Evolutionary conservation across 1,284 basidiomycete species (phyloP), one percentile per base, ranked within the genome.

Genomic region (Macrocystidia cucumis): DNA sequence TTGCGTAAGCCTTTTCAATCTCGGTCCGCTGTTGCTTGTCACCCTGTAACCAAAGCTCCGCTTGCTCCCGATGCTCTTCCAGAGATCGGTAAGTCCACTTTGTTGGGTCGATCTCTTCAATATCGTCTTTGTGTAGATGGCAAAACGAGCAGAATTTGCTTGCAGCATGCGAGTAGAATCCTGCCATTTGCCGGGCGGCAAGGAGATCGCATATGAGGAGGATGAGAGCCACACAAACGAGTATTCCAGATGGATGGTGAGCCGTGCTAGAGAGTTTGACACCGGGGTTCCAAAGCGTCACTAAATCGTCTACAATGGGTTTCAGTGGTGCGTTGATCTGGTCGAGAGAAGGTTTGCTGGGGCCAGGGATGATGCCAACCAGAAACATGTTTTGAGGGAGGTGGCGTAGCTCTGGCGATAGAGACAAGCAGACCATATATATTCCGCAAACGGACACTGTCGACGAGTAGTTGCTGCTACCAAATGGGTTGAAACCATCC

Each of bases 241-340:
- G 42, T 2, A 49, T 37, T 0, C 61, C 59, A 5, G 29, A 16
- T 0, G 39, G 32, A 38, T 52, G 39, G 2, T 16, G 21, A 1
- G 25, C 6, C 0, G 51, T 62, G 11, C 35, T 27, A 0, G 29
- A 37, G 6, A 59, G 34, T 18, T 27, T 52, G 4, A 50, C 35
- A 1, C 59, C 55, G 2, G 28, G 11, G 4, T 48, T 14, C 57
- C 59, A 59, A 2, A 52, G 34, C 61, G 58, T 51, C 63, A 74
- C 39, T 63, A 74, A 68, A 69, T 75, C 61, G 29, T 59, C 49
- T 5, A 63, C 49, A 3, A 63, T 37, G 2, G 54, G 60, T 1
- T 25, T 12, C 1, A 60, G 39, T 16, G 55, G 29, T 20, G 55
- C 45, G 22, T 62, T 63, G 4, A 60, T 50, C 22, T 52, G 39